Percentiles rank a stretch among this genome's conserved stretches.
phyloP scores from a whole-genome alignment of 805 yeast species.

The Maudiozyma saulgeensis region DNA sequence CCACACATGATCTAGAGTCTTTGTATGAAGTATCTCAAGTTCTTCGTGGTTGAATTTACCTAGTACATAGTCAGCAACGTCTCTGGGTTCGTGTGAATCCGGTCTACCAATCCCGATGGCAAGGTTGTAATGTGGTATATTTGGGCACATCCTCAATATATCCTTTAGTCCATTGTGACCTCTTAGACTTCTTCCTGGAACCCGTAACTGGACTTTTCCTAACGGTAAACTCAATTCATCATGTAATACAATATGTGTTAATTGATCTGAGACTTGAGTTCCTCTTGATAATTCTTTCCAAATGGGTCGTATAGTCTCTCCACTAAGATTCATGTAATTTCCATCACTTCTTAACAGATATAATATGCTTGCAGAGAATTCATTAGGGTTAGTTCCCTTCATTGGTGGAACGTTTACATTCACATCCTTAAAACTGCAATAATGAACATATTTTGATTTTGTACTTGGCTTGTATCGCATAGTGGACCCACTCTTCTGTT shows the following conservation, averaged over 20 bases:
- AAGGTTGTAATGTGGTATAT: constrained; percentile 35
- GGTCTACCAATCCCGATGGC: constrained; percentile 68
- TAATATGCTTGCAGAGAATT: neutral
- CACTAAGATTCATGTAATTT: constrained; percentile 61
- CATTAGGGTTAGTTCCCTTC: neutral
- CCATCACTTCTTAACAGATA: constrained; percentile 26
- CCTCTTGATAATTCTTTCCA: constrained; percentile 33
- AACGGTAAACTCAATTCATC: constrained; percentile 65
- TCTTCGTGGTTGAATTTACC: constrained; percentile 31
- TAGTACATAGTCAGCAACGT: constrained; percentile 57
- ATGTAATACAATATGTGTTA: constrained; percentile 50
- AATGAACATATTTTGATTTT: neutral
- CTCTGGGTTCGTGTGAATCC: constrained; percentile 28
- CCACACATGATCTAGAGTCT: neutral
- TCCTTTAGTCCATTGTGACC: constrained; percentile 82
- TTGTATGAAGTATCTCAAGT: neutral
- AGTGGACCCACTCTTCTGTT: neutral
- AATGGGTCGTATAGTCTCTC: constrained; percentile 41
- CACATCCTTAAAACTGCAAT: neutral
- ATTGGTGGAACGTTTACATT: neutral
- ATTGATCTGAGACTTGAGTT: constrained; percentile 19
- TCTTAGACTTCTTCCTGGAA: constrained; percentile 50
- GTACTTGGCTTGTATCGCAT: neutral
- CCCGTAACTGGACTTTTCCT: constrained; percentile 58
- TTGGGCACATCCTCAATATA: constrained; percentile 33